Base-by-base conservation (phyloP, 805 yeast genomes). In the Ascoidea asiatica region DNA sequence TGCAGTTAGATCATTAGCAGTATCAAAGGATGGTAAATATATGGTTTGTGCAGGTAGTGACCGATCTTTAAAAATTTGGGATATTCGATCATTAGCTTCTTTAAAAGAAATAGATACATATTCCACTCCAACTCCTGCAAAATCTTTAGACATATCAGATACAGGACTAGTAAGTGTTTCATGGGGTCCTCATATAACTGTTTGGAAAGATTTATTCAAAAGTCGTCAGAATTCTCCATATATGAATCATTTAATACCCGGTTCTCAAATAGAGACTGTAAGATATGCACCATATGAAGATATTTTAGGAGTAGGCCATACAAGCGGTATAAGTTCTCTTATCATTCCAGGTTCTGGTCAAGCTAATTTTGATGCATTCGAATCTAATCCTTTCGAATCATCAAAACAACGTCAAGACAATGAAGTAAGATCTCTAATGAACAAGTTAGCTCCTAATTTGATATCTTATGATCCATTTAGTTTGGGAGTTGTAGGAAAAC, bases 341-440 rank as follows among this genome's bases (percentile, higher is more conserved):
- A 81, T 92, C 52, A 72, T 92, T 47, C 98, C 98, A 38, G 98
- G 98, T 21, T 70, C 97, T 38, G 98, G 98, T 68, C 98, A 92
- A 66, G 96, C 98, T 49, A 92, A 92, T 64, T 88, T 76, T 61
- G 98, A 92, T 67, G 88, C 97, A 2, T 63, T 88, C 60, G 98
- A 92, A 64, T 63, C 79, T 56, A 92, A 92, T 61, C 98, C 98
- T 50, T 92, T 72, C 64, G 95, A 87, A 62, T 76, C 95, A 7
- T 77, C 84, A 44, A 81, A 85, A 59, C 97, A 89, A 66, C 81
- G 97, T 69, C 95, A 90, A 63, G 90, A 90, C 65, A 72, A 75
- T 40, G 98, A 92, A 69, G 95, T 92, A 36, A 77, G 90, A 57
- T 64, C 81, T 1, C 70, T 92, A 60, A 64, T 92, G 58, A 85